These are phyloP conservation scores for Colletotrichum zoysiae DNA, from an alignment of 2,329 filamentous ascomycete species.

Conservation along the genomic window DNA sequence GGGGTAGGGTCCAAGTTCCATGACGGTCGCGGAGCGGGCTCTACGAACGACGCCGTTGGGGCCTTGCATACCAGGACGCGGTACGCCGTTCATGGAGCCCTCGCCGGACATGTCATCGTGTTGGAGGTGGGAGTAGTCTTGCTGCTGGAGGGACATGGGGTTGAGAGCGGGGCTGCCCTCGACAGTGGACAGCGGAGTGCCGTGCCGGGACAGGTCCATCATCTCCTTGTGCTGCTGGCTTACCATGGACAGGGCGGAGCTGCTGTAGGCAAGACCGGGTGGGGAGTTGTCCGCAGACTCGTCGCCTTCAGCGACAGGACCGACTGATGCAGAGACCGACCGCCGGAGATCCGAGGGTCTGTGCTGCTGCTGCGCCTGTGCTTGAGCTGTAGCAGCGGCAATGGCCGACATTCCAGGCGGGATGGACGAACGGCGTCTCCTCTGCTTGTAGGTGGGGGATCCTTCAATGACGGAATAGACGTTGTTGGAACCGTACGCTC, in stretches of 20 bases:
- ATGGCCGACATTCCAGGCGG: constrained; percentile 81
- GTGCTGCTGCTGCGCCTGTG: constrained; percentile 67
- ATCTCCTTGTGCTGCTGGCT: constrained; percentile 82
- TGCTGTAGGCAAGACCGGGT: constrained; percentile 79
- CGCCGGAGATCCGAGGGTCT: constrained; percentile 90
- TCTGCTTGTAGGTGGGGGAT: constrained; percentile 98
- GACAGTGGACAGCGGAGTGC: constrained; percentile 87
- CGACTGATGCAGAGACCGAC: constrained; percentile 89
- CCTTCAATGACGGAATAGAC: constrained; percentile 97
- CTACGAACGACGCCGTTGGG: constrained; percentile 84
- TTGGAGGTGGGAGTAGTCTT: constrained; percentile 72
- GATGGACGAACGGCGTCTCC: constrained; percentile 92
- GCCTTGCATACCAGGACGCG: constrained; percentile 78
- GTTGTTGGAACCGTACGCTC: constrained; percentile 79
- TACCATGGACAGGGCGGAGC: constrained; percentile 72
- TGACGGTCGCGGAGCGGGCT: constrained; percentile 93
- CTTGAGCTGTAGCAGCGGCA: constrained; percentile 72
- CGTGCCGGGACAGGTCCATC: constrained; percentile 86
- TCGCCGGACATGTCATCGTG: constrained; percentile 72
- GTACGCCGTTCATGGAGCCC: constrained; percentile 67
- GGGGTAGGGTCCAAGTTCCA: constrained; percentile 96
- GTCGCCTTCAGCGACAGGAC: constrained; percentile 83
- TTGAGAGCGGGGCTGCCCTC: constrained; percentile 86
- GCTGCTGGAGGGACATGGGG: constrained; percentile 75
- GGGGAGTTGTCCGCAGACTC: constrained; percentile 85